Evolutionary conservation across 2,329 filamentous ascomycete genomes (phyloP), one percentile per base, ranked within the genome.

Genomic region (Botrytis tulipae): DNA sequence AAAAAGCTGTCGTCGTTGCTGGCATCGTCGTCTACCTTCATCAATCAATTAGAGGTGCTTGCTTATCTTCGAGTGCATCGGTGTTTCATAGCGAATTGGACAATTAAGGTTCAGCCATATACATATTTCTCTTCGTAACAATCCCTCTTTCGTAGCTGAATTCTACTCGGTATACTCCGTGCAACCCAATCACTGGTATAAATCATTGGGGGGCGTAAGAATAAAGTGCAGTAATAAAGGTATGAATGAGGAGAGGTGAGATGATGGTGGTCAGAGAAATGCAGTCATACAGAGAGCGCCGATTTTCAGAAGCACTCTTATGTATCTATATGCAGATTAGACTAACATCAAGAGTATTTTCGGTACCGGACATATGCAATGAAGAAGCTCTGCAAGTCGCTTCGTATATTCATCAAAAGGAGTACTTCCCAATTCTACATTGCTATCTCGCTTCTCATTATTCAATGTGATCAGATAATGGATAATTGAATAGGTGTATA

Each of bases 181-280:
- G 65, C 18, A 37, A 54, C 35, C 35, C 32, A n/a, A 59, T 32
- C 7, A 42, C 35, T 67, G 46, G 46, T n/a, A 37, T 9, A 40
- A 16, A 20, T 29, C 35, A 54, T 54, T 35, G 22, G 65, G 32
- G 65, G 65, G 65, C 44, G 65, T 67, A 54, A 67, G 65, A 67
- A 40, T 54, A 29, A 10, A 40, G 46, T 40, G n/a, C 32, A 12
- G 65, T n/a, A 67, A 67, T 40, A 40, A 37, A 51, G 46, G 63
- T 2, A 29, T 67, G 44, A 25, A 20, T 20, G 63, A 37, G 44
- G 32, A 67, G 44, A 67, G 63, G 63, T 54, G 18, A 40, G 29
- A 60, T 70, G 67, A 63, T 62, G 68, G 57, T 70, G 68, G 68
- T 63, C 68, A 70, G 54, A 70, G 46, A 63, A 70, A 70, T 48